These are phyloP conservation scores for Lophiostoma macrostomum DNA, from an alignment of 495 filamentous ascomycete genomes.

Conservation along the genomic window DNA sequence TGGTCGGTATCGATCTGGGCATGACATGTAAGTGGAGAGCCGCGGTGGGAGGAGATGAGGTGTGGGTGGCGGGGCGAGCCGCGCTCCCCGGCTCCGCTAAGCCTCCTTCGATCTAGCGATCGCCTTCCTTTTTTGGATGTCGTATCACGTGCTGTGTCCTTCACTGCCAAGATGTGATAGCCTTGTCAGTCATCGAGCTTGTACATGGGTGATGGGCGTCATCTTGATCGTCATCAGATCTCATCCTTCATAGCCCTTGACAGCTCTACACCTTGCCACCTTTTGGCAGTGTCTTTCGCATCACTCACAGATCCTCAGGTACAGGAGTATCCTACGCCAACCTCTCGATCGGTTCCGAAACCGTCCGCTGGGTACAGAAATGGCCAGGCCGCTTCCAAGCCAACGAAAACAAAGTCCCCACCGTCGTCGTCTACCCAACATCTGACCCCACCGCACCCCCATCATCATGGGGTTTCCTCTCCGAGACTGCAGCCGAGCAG, in stretches of 20 bases:
- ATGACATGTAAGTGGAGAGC: constrained; percentile 53
- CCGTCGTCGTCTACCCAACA: constrained; percentile 51
- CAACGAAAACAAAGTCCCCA: constrained; percentile 60
- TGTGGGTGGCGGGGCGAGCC: constrained; percentile 3
- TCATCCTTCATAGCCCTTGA: no score
- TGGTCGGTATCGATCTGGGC: constrained; percentile 60
- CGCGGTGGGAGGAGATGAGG: constrained; percentile 4
- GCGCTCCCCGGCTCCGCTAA: not conserved
- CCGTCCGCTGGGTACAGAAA: constrained; percentile 55
- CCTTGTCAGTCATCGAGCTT: no score
- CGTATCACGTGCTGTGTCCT: constrained; percentile 2
- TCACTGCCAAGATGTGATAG: no score
- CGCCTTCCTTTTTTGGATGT: not conserved
- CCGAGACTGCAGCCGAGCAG: constrained; percentile 42
- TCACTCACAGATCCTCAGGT: constrained; percentile 16
- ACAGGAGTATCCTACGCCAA: constrained; percentile 55
- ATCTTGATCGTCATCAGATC: no score
- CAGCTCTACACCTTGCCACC: no score
- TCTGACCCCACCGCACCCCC: constrained; percentile 34
- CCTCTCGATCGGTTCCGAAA: constrained; percentile 44
- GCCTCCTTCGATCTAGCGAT: constrained; percentile 1
- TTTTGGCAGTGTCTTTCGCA: no score
- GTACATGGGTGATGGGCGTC: no score
- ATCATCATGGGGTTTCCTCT: constrained; percentile 57
- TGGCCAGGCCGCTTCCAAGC: constrained; percentile 57